Percentiles rank a stretch among this genome's conserved stretches.
Conservation (phyloP, 441 rosid species). For the Erodium texanum region DNA sequence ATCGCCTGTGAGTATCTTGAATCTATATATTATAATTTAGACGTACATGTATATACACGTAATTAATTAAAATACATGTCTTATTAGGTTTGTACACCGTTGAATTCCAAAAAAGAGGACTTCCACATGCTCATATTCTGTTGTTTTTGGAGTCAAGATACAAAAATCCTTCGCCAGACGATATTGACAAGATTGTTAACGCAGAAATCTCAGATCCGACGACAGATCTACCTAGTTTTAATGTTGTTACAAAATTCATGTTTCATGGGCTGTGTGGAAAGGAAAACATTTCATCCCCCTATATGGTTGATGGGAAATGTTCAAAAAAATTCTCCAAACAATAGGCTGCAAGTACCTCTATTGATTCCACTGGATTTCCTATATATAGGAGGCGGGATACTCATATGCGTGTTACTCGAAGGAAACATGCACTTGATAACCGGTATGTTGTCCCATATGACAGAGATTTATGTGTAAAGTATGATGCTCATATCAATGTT, state of each 20-base stretch:
- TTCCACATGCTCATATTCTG: background rate
- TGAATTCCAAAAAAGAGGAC: background rate
- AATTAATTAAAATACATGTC: too few relatives aligned
- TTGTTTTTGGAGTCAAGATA: background rate
- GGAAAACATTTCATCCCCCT: background rate
- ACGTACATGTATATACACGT: too few relatives aligned
- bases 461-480: background rate
- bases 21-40: background rate
- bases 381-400: background rate
- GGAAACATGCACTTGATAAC: background rate
- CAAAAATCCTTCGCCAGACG: too few relatives aligned
- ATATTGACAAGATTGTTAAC: background rate
- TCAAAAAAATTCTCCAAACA: too few relatives aligned
- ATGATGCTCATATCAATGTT: background rate
- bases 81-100: background rate
- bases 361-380: background rate
- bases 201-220: background rate
- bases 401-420: too few relatives aligned
- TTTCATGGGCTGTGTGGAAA: background rate
- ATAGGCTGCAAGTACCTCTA: background rate
- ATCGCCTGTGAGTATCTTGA: too few relatives aligned
- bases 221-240: background rate
- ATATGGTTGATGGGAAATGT: too few relatives aligned
- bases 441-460: background rate
- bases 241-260: background rate